Conservation (phyloP, 164 flowering plant species). For the Hamamelis virginiana region DNA sequence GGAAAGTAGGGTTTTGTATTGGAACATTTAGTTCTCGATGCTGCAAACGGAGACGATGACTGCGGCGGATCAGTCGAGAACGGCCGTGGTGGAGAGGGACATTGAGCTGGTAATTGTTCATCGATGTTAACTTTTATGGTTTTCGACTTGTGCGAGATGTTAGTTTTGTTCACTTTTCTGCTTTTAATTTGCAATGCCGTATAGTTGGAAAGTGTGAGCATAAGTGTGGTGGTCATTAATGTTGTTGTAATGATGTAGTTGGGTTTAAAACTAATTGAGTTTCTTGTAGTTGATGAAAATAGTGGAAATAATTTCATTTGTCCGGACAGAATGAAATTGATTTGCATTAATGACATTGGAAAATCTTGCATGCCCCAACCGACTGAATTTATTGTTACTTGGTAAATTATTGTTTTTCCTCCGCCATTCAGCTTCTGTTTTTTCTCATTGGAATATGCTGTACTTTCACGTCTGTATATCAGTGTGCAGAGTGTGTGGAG, state of each 20-base stretch:
- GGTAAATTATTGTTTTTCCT: too few species aligned
- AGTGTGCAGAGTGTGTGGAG: not conserved
- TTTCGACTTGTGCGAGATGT: not conserved
- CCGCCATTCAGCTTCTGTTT: too few species aligned
- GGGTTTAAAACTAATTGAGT: not conserved
- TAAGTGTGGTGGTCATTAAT: not conserved
- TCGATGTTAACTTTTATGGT: not conserved
- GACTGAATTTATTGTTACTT: too few species aligned
- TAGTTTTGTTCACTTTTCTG: not conserved
- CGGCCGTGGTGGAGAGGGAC: constrained; percentile 57
- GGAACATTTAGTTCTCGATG: constrained; percentile 16
- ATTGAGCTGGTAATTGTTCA: constrained; percentile 51
- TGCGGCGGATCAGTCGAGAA: constrained; percentile 36
- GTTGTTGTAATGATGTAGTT: not conserved
- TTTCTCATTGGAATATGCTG: too few species aligned
- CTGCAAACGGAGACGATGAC: constrained; percentile 38
- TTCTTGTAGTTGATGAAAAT: not conserved
- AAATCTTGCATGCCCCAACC: too few species aligned
- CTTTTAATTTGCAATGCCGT: not conserved
- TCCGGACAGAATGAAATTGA: too few species aligned
- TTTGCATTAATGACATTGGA: too few species aligned
- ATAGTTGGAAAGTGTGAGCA: not conserved
- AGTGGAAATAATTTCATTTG: too few species aligned
- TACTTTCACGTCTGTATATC: constrained; percentile 1
- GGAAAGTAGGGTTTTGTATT: not conserved